phyloP scores from a whole-genome alignment of 768 basidiomycete species.

The Asterophora lycoperdoides region DNA sequence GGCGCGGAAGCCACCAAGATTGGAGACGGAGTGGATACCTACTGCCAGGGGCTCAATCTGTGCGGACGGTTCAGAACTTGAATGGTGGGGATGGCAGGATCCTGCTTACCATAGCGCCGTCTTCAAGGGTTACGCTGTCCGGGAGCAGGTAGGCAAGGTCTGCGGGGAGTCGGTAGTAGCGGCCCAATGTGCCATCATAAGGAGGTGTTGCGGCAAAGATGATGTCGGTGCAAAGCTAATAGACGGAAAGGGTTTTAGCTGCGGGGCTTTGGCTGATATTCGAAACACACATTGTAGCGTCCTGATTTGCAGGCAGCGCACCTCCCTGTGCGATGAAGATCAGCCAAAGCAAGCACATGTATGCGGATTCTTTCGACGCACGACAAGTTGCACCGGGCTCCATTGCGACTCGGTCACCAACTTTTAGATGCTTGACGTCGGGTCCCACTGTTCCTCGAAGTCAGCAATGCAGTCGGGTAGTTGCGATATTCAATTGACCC shows the following conservation, averaged over 20 bases:
- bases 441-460: constrained; percentile 54
- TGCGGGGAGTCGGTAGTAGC: constrained; percentile 83
- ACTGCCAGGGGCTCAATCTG: constrained; percentile 96
- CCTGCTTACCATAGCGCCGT: constrained; percentile 81
- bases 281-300: constrained; percentile 62
- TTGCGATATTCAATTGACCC: constrained; percentile 33
- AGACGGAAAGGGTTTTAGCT: background rate
- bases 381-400: constrained; percentile 89
- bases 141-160: constrained; percentile 85
- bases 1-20: constrained; percentile 65
- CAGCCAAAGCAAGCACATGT: constrained; percentile 5
- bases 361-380: constrained; percentile 21
- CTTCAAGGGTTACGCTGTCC: constrained; percentile 80
- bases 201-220: constrained; percentile 93
- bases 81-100: background rate
- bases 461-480: background rate
- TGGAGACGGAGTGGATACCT: constrained; percentile 82
- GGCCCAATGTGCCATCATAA: constrained; percentile 81
- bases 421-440: constrained; percentile 69
- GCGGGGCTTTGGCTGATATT: no score
- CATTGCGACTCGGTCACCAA: constrained; percentile 85
- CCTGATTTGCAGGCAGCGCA: constrained; percentile 87
- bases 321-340: constrained; percentile 27
- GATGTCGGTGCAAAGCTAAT: constrained; percentile 79
- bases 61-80: background rate